Percentiles rank a stretch among this genome's conserved stretches.
These are phyloP conservation scores for Salix exigua DNA, from an alignment of 345 rosid genomes.

Conservation along the genomic window DNA sequence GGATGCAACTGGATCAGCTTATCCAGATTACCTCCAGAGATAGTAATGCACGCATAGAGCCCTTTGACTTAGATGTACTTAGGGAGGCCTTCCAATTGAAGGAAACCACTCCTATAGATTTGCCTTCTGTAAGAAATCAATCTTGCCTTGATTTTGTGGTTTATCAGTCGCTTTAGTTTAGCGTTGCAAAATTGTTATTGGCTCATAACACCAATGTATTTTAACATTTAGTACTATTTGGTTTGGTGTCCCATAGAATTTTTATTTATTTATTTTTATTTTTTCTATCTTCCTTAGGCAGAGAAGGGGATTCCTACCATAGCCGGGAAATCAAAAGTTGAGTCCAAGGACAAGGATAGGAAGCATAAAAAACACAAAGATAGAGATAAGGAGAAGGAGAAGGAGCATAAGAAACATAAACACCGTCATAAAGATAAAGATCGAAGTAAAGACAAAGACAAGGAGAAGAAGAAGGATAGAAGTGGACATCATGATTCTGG, in stretches of 20 bases:
- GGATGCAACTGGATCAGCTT: slow-evolving; percentile 37
- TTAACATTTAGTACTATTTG: neutral
- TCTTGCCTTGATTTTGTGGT: neutral
- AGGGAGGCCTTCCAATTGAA: slow-evolving; percentile 36
- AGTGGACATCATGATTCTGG: slow-evolving; percentile 77
- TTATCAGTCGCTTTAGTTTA: neutral
- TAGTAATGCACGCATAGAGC: slow-evolving; percentile 18
- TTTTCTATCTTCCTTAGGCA: slow-evolving; percentile 31
- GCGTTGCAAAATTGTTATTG: neutral
- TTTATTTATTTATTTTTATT: neutral
- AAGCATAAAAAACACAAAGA: slow-evolving; percentile 90
- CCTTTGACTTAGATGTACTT: slow-evolving; percentile 31
- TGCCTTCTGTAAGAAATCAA: slow-evolving; percentile 25
- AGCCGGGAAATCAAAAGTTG: slow-evolving; percentile 64
- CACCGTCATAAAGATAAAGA: slow-evolving; percentile 73
- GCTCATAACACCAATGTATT: neutral
- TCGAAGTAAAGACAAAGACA: slow-evolving; percentile 75
- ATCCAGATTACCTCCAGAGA: slow-evolving; percentile 21
- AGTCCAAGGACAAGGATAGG: slow-evolving; percentile 78
- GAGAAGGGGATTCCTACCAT: slow-evolving; percentile 78
- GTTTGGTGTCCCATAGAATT: neutral
- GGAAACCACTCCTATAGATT: slow-evolving; percentile 23
- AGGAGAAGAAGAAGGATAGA: slow-evolving; percentile 76
- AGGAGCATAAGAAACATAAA: slow-evolving; percentile 88
- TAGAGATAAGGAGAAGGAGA: slow-evolving; percentile 79